Percentiles rank a stretch among this genome's conserved stretches.
Conservation (phyloP, 2,329 filamentous ascomycete species). For the Cryphonectria parasitica region DNA sequence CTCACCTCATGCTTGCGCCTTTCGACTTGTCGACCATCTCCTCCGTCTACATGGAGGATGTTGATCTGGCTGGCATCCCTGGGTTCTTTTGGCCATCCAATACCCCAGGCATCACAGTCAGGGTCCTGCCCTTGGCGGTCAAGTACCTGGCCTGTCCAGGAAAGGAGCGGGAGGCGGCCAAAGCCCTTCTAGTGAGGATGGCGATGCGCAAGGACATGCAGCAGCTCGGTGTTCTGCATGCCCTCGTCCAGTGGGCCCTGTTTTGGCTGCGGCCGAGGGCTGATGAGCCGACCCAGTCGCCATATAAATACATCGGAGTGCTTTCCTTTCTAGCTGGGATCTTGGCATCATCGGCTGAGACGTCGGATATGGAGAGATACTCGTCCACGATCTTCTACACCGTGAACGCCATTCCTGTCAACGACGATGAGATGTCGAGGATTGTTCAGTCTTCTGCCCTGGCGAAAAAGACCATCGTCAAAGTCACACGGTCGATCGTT, state of each 20-base stretch:
- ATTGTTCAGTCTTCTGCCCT: slow-evolving; percentile 73
- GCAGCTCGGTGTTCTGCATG: slow-evolving; percentile 68
- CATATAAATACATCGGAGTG: slow-evolving; percentile 78
- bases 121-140: slow-evolving; percentile 72
- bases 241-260: slow-evolving; percentile 73
- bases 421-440: slow-evolving; percentile 52
- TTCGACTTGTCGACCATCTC: slow-evolving; percentile 92
- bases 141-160: slow-evolving; percentile 74
- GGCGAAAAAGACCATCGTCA: slow-evolving; percentile 81
- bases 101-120: slow-evolving; percentile 70
- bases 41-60: slow-evolving; percentile 54
- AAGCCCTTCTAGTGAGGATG: slow-evolving; percentile 76
- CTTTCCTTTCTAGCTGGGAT: slow-evolving; percentile 80
- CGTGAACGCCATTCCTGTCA: slow-evolving; percentile 53
- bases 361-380: slow-evolving; percentile 72
- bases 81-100: slow-evolving; percentile 60
- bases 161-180: slow-evolving; percentile 90
- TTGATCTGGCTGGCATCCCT: slow-evolving; percentile 45
- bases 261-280: slow-evolving; percentile 55
- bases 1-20: slow-evolving; percentile 79
- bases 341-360: slow-evolving; percentile 69
- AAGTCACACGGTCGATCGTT: slow-evolving; percentile 77
- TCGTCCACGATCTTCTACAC: slow-evolving; percentile 68
- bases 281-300: slow-evolving; percentile 48
- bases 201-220: slow-evolving; percentile 90